Evolutionary conservation across 2,329 filamentous ascomycete species (phyloP), one percentile per base, ranked within the genome.

Genomic region (Ceratocystis huliohia): DNA sequence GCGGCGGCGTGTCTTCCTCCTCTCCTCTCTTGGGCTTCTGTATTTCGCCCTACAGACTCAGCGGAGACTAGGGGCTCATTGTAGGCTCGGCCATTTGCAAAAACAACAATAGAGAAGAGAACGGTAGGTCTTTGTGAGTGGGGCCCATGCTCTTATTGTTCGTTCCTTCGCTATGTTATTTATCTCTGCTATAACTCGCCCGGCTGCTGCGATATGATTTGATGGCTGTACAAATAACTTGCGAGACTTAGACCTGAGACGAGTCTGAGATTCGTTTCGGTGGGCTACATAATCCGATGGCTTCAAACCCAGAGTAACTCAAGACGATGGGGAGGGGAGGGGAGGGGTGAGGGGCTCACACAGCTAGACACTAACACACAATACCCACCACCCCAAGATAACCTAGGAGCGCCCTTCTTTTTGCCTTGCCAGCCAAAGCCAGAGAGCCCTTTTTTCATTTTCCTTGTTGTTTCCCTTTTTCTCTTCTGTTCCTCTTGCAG

Each of bases 221-320:
- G 17, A 30, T 33, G 28, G 28, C 53, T 33, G 33, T 57, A 28
- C 25, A 30, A n/a, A 57, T 5, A 30, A 59, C 33, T 37, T 37
- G 10, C 33, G 33, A 15, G 33, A 33, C 25, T n/a, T 20, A 10
- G 13, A 30, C 53, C 53, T 59, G 53, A 59, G 53, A 59, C 53
- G 53, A 59, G 53, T 59, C 28, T 59, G 53, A 59, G 53, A 8
- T 59, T 5, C 15, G 53, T 57, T 57, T 57, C 53, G 53, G 25
- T 33, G 15, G 53, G 22, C 53, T 57, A 30, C 53, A 28, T 33
- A 28, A 30, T 17, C 10, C 17, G 15, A 17, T 13, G 4, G 33
- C 28, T 59, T 8, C 28, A 59, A 59, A 30, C 53, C 28, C 5
- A 15, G 25, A 37, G 28, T 59, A 17, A 30, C 17, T 25, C 15